Evolutionary conservation across 2,329 filamentous ascomycete species (phyloP).

Genomic region (Stachybotrys chlorohalonatus): DNA sequence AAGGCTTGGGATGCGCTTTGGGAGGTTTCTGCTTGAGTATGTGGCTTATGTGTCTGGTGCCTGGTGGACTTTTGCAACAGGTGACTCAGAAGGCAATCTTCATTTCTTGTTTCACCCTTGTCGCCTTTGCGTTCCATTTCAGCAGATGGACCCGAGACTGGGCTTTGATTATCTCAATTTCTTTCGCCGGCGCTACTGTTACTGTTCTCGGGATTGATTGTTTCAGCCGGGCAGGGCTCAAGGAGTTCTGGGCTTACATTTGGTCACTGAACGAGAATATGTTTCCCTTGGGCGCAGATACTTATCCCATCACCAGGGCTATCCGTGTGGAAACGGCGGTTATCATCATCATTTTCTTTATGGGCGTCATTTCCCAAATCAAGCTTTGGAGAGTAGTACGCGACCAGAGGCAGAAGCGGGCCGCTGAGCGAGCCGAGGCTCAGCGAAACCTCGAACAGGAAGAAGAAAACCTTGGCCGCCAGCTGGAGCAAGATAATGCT

Average conservation of each 20-base stretch:
- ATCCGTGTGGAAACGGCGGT: conserved; percentile 78
- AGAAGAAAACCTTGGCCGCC: conserved; percentile 62
- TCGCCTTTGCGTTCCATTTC: conserved; percentile 66
- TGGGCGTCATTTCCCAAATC: conserved; percentile 76
- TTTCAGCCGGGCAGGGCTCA: conserved; percentile 79
- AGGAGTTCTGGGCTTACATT: conserved; percentile 92
- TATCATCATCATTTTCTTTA: conserved; percentile 62
- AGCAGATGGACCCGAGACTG: conserved; percentile 70
- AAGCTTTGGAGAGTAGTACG: conserved; percentile 78
- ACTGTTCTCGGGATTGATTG: conserved; percentile 82
- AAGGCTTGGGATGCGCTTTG: conserved; percentile 72
- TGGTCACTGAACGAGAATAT: conserved; percentile 74
- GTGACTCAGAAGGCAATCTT: conserved; percentile 60
- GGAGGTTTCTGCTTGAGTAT: conserved; percentile 80
- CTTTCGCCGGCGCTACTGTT: conserved; percentile 74
- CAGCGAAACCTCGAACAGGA: conserved; percentile 48
- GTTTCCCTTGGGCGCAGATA: conserved; percentile 67
- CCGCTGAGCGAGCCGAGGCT: conserved; percentile 37
- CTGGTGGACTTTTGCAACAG: conserved; percentile 63
- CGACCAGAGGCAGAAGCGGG: conserved; percentile 46
- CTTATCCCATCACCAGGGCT: conserved; percentile 78
- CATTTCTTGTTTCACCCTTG: conserved; percentile 62
- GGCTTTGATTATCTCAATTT: conserved; percentile 64
- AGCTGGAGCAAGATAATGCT: conserved; percentile 52
- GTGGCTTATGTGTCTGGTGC: conserved; percentile 77